A percentile compares a stretch with the other conserved stretches of the same genome.
These are phyloP conservation scores for Aspergillus clavatus DNA, from an alignment of 2,329 filamentous ascomycete genomes.

Conservation along the genomic window DNA sequence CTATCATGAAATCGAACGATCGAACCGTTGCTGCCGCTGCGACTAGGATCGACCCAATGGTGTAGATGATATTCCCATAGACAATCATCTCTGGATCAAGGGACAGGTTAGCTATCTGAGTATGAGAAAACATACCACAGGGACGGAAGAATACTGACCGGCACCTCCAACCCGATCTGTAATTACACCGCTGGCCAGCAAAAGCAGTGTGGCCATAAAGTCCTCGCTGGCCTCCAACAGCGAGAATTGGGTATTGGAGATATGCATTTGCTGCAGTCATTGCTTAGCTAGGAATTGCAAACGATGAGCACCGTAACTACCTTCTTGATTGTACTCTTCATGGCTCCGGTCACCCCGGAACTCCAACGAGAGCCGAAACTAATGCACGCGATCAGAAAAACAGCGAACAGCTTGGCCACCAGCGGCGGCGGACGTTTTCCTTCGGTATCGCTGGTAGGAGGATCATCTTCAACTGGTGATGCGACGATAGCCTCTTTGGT, in stretches of 20 bases:
- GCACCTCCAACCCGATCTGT: conserved; percentile 58
- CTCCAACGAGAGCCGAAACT: conserved; percentile 59
- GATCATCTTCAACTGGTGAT: background rate
- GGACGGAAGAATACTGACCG: too few relatives aligned
- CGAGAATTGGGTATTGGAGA: conserved; percentile 57
- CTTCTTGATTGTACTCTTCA: conserved; percentile 60
- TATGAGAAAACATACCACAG: too few relatives aligned
- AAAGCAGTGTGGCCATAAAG: conserved; percentile 57
- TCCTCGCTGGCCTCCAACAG: conserved; percentile 57
- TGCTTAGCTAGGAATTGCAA: background rate
- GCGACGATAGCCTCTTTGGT: background rate
- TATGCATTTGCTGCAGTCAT: conserved; percentile 44
- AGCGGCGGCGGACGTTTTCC: conserved; percentile 23
- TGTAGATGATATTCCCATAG: conserved; percentile 59
- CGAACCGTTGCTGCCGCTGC: conserved; percentile 54
- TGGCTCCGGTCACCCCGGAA: conserved; percentile 55
- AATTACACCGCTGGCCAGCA: conserved; percentile 51
- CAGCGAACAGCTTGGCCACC: conserved; percentile 39
- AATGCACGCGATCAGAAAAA: conserved; percentile 44
- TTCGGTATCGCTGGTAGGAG: background rate
- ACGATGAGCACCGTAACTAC: conserved; percentile 17
- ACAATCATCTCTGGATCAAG: conserved; percentile 54
- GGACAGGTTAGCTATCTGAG: too few relatives aligned
- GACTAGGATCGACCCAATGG: conserved; percentile 54
- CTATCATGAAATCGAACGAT: conserved; percentile 58